Percentiles rank a stretch among this genome's conserved stretches.
These are phyloP conservation scores for Pichia sp. DNA, from an alignment of 1,139 yeast species.

Conservation along the genomic window DNA sequence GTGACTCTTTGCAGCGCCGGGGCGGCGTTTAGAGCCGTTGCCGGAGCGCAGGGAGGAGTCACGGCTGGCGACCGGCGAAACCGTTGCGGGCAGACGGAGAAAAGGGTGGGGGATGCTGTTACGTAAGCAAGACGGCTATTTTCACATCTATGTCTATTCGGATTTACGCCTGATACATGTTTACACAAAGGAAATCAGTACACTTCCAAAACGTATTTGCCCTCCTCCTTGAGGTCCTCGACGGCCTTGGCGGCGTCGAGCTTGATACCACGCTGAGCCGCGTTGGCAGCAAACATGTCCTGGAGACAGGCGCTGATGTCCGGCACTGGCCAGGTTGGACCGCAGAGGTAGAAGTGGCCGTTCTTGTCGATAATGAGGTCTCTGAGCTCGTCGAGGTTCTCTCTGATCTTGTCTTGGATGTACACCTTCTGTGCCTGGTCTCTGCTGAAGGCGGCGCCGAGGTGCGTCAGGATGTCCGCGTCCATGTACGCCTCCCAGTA, in stretches of 20 bases:
- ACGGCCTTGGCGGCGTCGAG: slow-evolving; percentile 75
- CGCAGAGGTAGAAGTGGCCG: slow-evolving; percentile 95
- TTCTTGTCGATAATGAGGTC: slow-evolving; percentile 72
- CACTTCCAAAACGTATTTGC: slow-evolving; percentile 91
- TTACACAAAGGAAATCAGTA: slow-evolving; percentile 41
- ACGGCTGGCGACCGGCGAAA: too few relatives aligned
- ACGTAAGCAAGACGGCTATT: too few relatives aligned
- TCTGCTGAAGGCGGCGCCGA: slow-evolving; percentile 98
- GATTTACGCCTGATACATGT: background rate
- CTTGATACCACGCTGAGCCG: slow-evolving; percentile 58
- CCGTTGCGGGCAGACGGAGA: too few relatives aligned
- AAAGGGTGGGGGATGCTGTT: too few relatives aligned
- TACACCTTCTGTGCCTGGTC: slow-evolving; percentile 94
- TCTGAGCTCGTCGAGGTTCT: slow-evolving; percentile 65
- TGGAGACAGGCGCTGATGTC: slow-evolving; percentile 89
- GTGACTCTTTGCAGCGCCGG: too few relatives aligned
- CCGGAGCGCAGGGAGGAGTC: too few relatives aligned
- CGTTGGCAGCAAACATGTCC: slow-evolving; percentile 73
- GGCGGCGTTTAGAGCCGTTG: too few relatives aligned
- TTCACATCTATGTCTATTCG: too few relatives aligned
- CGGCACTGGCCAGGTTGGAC: slow-evolving; percentile 99
- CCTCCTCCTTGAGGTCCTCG: slow-evolving; percentile 90
- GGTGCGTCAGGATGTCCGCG: slow-evolving; percentile 87
- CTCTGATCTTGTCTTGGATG: slow-evolving; percentile 90
- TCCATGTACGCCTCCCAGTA: slow-evolving; percentile 94